Percentiles rank a stretch among this genome's conserved stretches.
These are phyloP conservation scores for Xylaria palmicola DNA, from an alignment of 495 filamentous ascomycete species.

Conservation along the genomic window DNA sequence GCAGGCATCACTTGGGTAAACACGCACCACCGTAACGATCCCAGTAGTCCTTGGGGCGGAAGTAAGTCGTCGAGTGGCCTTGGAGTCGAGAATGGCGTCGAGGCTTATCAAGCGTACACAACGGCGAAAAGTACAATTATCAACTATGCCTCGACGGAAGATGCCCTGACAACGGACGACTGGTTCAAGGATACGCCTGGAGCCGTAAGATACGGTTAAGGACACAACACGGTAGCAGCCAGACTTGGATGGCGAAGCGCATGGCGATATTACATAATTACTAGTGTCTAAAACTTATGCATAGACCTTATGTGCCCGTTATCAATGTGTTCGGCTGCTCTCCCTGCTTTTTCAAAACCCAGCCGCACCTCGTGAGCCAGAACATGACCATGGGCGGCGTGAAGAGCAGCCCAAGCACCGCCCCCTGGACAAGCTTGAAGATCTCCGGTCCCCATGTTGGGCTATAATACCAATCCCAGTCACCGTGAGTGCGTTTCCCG, in stretches of 20 bases:
- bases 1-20: conserved; percentile 64
- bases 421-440: conserved; percentile 46
- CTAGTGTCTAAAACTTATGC: conserved; percentile 2
- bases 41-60: conserved; percentile 61
- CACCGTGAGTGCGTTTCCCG: background rate
- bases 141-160: conserved; percentile 51
- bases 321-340: background rate
- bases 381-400: conserved; percentile 42
- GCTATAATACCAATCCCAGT: conserved; percentile 41
- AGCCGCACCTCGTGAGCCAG: conserved; percentile 44
- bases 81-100: conserved; percentile 58
- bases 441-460: conserved; percentile 41
- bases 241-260: background rate
- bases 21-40: conserved; percentile 60
- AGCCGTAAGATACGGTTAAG: conserved; percentile 48
- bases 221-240: background rate
- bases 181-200: conserved; percentile 50
- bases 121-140: conserved; percentile 59
- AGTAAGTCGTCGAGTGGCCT: conserved; percentile 53
- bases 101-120: conserved; percentile 58
- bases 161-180: conserved; percentile 39
- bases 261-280: conserved; percentile 12
- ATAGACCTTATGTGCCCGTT: background rate
- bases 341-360: conserved; percentile 27
- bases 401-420: conserved; percentile 36